Conservation (phyloP, 768 basidiomycete genomes). For the Gymnopilus junonius region DNA sequence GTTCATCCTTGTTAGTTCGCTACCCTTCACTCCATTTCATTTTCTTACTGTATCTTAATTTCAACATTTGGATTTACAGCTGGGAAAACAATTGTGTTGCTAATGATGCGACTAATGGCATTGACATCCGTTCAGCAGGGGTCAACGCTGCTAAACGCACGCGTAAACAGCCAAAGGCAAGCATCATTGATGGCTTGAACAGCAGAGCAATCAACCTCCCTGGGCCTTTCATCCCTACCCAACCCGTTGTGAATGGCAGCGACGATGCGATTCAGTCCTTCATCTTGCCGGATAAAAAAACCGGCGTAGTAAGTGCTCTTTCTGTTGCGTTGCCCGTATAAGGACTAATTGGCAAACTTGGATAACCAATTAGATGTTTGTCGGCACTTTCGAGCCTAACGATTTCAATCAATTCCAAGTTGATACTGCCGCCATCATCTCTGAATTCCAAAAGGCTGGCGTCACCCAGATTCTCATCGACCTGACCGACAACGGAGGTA, state of each 20-base stretch:
- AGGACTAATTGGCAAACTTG: neutral
- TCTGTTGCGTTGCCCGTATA: neutral
- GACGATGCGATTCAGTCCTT: constrained; percentile 58
- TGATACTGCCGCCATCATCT: constrained; percentile 50
- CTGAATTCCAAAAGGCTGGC: constrained; percentile 48
- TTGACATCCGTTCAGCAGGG: constrained; percentile 16
- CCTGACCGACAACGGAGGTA: constrained; percentile 65
- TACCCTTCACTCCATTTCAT: neutral
- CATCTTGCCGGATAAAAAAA: constrained; percentile 57
- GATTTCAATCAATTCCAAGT: constrained; percentile 56
- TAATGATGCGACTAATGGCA: constrained; percentile 30
- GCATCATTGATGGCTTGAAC: constrained; percentile 47
- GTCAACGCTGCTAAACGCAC: constrained; percentile 9
- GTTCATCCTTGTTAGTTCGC: constrained; percentile 51
- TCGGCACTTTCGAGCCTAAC: constrained; percentile 56
- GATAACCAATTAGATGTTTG: constrained; percentile 58
- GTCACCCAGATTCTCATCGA: constrained; percentile 60
- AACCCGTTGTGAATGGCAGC: constrained; percentile 49
- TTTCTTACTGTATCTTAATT: constrained; percentile 7
- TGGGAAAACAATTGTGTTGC: constrained; percentile 65
- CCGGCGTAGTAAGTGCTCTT: constrained; percentile 56
- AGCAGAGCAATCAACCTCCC: constrained; percentile 50
- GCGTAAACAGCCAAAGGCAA: constrained; percentile 36
- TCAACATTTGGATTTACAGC: constrained; percentile 33
- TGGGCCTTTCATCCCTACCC: constrained; percentile 47